Percentiles rank a stretch among this genome's conserved stretches.
phyloP scores from a whole-genome alignment of 768 basidiomycete genomes.

The Lactifluus pinguis region DNA sequence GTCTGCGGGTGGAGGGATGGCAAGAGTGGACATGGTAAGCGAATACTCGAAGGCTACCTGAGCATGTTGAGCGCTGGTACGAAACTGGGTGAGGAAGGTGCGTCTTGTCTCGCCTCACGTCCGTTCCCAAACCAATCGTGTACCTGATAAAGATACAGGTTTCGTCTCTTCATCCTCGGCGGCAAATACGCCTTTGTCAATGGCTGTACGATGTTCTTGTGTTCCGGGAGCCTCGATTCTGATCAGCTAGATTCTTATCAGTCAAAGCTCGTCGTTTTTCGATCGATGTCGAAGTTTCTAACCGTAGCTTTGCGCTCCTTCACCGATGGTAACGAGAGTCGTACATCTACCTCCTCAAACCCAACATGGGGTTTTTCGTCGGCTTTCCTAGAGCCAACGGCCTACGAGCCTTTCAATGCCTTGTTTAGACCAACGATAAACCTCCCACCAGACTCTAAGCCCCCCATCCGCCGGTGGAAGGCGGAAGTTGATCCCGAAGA shows the following conservation, averaged over 20 bases:
- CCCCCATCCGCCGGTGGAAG: constrained; percentile 25
- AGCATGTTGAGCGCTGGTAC: constrained; percentile 67
- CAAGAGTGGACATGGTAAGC: constrained; percentile 44
- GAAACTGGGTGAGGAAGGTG: constrained; percentile 49
- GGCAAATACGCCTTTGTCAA: constrained; percentile 55
- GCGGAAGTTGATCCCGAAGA: constrained; percentile 31
- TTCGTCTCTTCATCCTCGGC: constrained; percentile 44
- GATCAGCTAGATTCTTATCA: constrained; percentile 24
- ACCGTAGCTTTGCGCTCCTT: constrained; percentile 31
- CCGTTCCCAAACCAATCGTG: background rate
- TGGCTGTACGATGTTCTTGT: constrained; percentile 38
- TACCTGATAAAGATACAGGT: constrained; percentile 26
- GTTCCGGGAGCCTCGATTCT: background rate
- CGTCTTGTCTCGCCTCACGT: background rate
- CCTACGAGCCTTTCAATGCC: constrained; percentile 46
- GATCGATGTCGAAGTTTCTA: constrained; percentile 64
- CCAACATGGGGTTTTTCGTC: constrained; percentile 58
- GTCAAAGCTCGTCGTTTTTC: constrained; percentile 74
- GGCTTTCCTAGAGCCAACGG: constrained; percentile 44
- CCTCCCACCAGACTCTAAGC: background rate
- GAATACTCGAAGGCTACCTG: constrained; percentile 72
- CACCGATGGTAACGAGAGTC: constrained; percentile 1
- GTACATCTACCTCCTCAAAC: constrained; percentile 21
- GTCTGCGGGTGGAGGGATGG: constrained; percentile 57
- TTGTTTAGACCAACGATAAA: constrained; percentile 29